Conservation (phyloP, 2,329 filamentous ascomycete species). For the Trichoderma brevicompactum region DNA sequence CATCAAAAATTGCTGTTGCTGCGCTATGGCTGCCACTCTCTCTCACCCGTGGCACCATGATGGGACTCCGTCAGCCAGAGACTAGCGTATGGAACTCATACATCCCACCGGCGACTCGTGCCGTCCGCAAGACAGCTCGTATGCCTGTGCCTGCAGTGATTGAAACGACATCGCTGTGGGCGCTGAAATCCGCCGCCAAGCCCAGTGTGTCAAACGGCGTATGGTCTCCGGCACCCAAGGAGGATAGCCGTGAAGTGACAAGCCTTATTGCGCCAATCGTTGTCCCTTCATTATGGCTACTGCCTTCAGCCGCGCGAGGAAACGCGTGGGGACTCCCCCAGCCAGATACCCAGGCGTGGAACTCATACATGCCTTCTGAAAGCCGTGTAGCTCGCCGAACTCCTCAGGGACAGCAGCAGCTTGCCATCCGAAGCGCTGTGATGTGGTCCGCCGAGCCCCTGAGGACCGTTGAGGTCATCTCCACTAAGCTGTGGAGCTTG, state of each 20-base stretch:
- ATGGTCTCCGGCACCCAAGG: conserved; percentile 5
- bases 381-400: not conserved
- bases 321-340: conserved; percentile 4
- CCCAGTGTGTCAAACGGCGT: not conserved
- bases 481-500: conserved; percentile 15
- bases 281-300: not conserved
- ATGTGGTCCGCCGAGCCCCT: conserved; percentile 8
- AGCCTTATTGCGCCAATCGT: not conserved
- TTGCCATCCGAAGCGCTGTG: not conserved
- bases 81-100: conserved; percentile 10
- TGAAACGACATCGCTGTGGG: conserved; percentile 21
- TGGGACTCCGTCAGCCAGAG: conserved; percentile 9
- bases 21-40: conserved; percentile 1
- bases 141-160: conserved; percentile 2
- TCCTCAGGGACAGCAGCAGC: not conserved
- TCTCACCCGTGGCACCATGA: not conserved
- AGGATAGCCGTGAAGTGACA: not conserved
- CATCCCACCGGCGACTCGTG: not conserved
- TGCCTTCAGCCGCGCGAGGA: not conserved
- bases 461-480: conserved; percentile 2
- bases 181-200: not conserved
- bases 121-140: not conserved
- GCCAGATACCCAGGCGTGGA: conserved; percentile 17
- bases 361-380: conserved; percentile 11
- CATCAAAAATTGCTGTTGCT: not conserved